phyloP scores from a whole-genome alignment of 2,329 filamentous ascomycete species.

The Trichophaea hybrida region DNA sequence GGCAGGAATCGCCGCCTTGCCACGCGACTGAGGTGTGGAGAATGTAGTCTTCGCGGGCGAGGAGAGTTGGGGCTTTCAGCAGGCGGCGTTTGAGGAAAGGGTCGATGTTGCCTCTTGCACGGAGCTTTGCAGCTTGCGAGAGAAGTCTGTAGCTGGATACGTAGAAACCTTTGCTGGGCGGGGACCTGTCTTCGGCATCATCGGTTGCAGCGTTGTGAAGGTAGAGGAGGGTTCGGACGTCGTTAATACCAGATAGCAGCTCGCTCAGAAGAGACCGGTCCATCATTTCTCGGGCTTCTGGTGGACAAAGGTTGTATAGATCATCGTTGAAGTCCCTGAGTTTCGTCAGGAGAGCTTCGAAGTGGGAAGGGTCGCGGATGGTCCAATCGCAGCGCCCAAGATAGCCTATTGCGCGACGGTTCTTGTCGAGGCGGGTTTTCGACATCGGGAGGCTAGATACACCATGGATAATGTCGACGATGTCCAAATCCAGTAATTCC shows the following conservation, averaged over 20 bases:
- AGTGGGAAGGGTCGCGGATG: background rate
- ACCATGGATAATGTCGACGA: background rate
- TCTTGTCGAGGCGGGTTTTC: background rate
- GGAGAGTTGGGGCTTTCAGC: background rate
- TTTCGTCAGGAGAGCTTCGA: background rate
- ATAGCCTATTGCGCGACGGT: background rate
- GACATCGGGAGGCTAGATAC: background rate
- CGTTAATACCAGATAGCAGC: background rate
- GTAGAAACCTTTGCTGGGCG: background rate
- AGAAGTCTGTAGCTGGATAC: background rate
- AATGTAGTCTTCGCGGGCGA: background rate
- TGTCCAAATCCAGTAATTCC: background rate
- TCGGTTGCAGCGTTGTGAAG: background rate
- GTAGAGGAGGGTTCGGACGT: background rate
- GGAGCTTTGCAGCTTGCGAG: constrained; percentile 1
- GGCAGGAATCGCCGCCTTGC: background rate
- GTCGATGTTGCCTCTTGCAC: background rate
- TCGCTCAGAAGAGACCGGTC: background rate
- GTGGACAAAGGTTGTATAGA: background rate
- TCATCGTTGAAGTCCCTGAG: background rate
- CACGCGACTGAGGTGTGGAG: background rate
- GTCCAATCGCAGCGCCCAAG: background rate
- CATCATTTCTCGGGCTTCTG: constrained; percentile 2
- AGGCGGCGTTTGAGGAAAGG: background rate
- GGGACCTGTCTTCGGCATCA: background rate